A percentile compares a stretch with the other conserved stretches of the same genome.
These are phyloP conservation scores for Tricholoma sp. DNA, from an alignment of 768 basidiomycete genomes.

Conservation along the genomic window DNA sequence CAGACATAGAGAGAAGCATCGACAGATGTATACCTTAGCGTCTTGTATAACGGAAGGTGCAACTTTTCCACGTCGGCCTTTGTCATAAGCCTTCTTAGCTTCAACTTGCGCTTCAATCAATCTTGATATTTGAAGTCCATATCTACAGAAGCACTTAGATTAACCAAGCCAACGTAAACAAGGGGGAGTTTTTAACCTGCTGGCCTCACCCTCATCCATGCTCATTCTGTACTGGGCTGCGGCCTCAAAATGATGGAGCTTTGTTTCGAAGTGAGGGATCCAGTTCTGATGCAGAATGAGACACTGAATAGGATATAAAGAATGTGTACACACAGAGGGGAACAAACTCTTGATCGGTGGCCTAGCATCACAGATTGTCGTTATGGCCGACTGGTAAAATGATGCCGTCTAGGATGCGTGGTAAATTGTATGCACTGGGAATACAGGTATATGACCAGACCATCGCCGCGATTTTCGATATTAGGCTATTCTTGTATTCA, in stretches of 20 bases:
- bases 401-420: conserved; percentile 44
- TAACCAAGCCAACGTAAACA: not conserved
- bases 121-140: conserved; percentile 83
- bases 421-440: conserved; percentile 1
- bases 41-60: conserved; percentile 68
- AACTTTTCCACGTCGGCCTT: conserved; percentile 59
- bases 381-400: conserved; percentile 53
- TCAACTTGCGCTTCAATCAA: conserved; percentile 61
- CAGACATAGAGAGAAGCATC: not conserved
- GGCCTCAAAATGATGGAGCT: conserved; percentile 80
- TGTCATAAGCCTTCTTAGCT: conserved; percentile 67
- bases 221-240: conserved; percentile 88
- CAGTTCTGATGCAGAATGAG: conserved; percentile 49
- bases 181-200: conserved; percentile 40
- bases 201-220: conserved; percentile 79
- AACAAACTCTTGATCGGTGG: conserved; percentile 42
- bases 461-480: conserved; percentile 78
- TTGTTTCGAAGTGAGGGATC: conserved; percentile 77
- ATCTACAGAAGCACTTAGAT: conserved; percentile 41
- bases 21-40: conserved; percentile 51
- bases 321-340: conserved; percentile 42
- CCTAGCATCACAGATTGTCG: conserved; percentile 37
- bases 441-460: conserved; percentile 28
- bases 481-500: conserved; percentile 73
- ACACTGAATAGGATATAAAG: not conserved